Conservation (phyloP, 768 basidiomycete species). For the Tylopilus sp. region DNA sequence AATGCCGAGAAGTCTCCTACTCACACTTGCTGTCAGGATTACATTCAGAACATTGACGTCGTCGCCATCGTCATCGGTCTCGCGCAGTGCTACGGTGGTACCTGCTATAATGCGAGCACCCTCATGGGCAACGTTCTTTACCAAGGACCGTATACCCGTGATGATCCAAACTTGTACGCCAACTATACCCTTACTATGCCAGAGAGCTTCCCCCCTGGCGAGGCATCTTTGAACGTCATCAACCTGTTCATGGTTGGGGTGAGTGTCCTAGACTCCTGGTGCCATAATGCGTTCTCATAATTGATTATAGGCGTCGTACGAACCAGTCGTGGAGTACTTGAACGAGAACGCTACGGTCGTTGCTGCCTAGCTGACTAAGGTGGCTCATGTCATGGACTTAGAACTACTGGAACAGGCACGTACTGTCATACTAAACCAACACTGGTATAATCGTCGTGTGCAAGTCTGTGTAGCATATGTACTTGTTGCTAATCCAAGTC, state of each 20-base stretch:
- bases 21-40: no score
- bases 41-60: conserved; percentile 24
- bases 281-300: not conserved
- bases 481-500: no score
- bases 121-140: conserved; percentile 33
- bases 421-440: no score
- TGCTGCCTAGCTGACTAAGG: not conserved
- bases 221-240: conserved; percentile 35
- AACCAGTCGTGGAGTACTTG: conserved; percentile 1
- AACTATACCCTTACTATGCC: conserved; percentile 35
- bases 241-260: conserved; percentile 41
- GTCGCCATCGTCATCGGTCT: conserved; percentile 34
- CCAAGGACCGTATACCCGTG: conserved; percentile 33
- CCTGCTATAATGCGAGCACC: conserved; percentile 22
- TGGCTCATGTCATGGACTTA: not conserved
- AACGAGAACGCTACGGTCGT: conserved; percentile 11
- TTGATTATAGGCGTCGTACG: conserved; percentile 9
- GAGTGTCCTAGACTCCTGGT: conserved; percentile 21
- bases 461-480: no score
- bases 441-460: no score
- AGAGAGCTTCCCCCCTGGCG: conserved; percentile 19
- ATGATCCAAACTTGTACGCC: conserved; percentile 16
- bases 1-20: no score
- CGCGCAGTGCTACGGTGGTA: conserved; percentile 17
- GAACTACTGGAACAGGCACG: no score